phyloP scores from a whole-genome alignment of 352 stramenopile genomes.

The Saprolegnia diclina region DNA sequence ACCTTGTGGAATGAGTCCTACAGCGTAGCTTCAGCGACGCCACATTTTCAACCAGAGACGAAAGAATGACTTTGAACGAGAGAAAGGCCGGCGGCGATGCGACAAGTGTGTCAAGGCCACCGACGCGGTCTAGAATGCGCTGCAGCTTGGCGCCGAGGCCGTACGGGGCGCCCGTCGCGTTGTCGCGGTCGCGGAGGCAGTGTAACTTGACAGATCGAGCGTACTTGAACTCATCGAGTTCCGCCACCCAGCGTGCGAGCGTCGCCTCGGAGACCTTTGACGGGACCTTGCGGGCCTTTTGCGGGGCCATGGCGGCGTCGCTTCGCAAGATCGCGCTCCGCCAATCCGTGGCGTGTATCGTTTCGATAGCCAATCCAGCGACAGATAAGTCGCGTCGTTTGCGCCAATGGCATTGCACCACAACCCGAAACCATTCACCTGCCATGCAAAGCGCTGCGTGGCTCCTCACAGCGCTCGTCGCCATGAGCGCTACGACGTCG shows the following conservation, averaged over 20 bases:
- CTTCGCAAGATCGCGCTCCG: neutral
- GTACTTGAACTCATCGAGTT: neutral
- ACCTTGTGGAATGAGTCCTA: constrained; percentile 22
- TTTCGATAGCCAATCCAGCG: neutral
- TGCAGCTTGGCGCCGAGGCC: constrained; percentile 2
- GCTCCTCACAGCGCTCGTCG: neutral
- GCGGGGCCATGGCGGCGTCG: neutral
- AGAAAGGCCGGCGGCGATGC: constrained; percentile 15
- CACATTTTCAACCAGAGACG: neutral
- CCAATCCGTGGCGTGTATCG: neutral
- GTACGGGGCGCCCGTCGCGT: neutral
- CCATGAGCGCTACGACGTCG: neutral
- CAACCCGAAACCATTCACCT: neutral
- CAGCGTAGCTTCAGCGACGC: neutral
- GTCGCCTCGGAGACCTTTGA: neutral
- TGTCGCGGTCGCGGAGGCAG: neutral
- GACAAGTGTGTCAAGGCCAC: neutral
- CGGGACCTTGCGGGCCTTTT: neutral
- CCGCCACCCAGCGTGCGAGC: neutral
- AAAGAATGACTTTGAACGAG: constrained; percentile 16
- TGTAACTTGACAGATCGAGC: neutral
- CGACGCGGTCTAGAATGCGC: constrained; percentile 3
- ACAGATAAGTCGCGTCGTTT: no score
- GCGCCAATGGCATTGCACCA: neutral
- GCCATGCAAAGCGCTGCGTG: neutral